Percentiles rank a stretch among this genome's conserved stretches.
These are phyloP conservation scores for Emiliania huxleyi DNA, from an alignment of 78 protist species.

Conservation along the genomic window DNA sequence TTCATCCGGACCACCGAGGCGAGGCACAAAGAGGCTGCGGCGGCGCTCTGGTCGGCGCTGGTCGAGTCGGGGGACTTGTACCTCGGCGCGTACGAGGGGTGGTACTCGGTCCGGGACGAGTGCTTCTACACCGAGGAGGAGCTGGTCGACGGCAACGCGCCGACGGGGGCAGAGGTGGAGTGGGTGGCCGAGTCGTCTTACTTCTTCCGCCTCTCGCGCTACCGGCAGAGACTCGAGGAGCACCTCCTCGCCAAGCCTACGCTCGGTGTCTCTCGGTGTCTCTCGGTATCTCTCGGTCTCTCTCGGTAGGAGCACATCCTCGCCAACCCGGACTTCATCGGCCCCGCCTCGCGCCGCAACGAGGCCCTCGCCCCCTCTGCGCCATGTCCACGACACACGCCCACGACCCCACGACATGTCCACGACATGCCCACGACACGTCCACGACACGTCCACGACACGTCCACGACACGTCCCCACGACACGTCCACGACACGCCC, in stretches of 20 bases:
- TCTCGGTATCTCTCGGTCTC: no score
- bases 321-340: constrained; percentile 50
- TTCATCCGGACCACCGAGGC: constrained; percentile 82
- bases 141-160: constrained; percentile 42
- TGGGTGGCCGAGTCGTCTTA: constrained; percentile 39
- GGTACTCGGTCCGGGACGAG: constrained; percentile 93
- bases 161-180: constrained; percentile 31
- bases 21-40: constrained; percentile 53
- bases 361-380: constrained; percentile 37
- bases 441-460: no score
- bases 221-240: neutral
- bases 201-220: constrained; percentile 45
- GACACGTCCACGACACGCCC: no score
- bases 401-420: no score
- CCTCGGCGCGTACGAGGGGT: constrained; percentile 77
- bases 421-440: no score
- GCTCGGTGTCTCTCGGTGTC: no score
- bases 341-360: constrained; percentile 47
- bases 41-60: constrained; percentile 75
- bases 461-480: no score
- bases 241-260: constrained; percentile 41
- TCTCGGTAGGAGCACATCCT: constrained; percentile 18
- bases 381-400: no score
- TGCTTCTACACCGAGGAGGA: constrained; percentile 69
- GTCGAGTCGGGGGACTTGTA: constrained; percentile 78